phyloP scores from a whole-genome alignment of 1,284 basidiomycete genomes.

The Sanguinoderma infundibulare region DNA sequence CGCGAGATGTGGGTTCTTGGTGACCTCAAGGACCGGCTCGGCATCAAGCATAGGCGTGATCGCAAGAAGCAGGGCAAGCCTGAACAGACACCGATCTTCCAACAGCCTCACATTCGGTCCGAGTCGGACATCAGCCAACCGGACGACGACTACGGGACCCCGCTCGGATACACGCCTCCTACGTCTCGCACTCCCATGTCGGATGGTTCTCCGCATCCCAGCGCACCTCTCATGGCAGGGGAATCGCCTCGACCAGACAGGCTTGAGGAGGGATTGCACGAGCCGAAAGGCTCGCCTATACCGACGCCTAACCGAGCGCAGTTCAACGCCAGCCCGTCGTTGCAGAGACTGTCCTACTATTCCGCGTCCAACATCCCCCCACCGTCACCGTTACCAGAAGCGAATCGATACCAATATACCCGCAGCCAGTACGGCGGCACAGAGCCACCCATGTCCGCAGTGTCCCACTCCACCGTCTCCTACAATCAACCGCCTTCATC shows the following conservation, averaged over 20 bases:
- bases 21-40: conserved; percentile 83
- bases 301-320: conserved; percentile 23
- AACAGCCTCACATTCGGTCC: conserved; percentile 63
- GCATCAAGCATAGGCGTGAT: conserved; percentile 63
- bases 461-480: conserved; percentile 30
- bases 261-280: conserved; percentile 14
- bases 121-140: conserved; percentile 53
- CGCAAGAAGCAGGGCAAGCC: conserved; percentile 45
- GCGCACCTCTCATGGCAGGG: conserved; percentile 28
- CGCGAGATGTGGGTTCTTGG: conserved; percentile 90
- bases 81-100: conserved; percentile 74
- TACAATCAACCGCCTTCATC: conserved; percentile 18
- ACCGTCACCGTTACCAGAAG: conserved; percentile 58
- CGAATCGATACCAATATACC: conserved; percentile 46
- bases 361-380: conserved; percentile 68
- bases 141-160: conserved; percentile 23
- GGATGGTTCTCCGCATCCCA: conserved; percentile 28
- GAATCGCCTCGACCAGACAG: conserved; percentile 25
- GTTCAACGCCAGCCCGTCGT: conserved; percentile 30
- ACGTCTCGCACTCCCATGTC: conserved; percentile 23
- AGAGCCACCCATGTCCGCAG: conserved; percentile 36
- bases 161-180: conserved; percentile 16
- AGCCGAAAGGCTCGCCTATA: conserved; percentile 11
- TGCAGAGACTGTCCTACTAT: conserved; percentile 61
- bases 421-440: conserved; percentile 37